Evolutionary conservation across 2,329 filamentous ascomycete genomes (phyloP), one percentile per base, ranked within the genome.

Genomic region (Cladobotryum mycophilum): DNA sequence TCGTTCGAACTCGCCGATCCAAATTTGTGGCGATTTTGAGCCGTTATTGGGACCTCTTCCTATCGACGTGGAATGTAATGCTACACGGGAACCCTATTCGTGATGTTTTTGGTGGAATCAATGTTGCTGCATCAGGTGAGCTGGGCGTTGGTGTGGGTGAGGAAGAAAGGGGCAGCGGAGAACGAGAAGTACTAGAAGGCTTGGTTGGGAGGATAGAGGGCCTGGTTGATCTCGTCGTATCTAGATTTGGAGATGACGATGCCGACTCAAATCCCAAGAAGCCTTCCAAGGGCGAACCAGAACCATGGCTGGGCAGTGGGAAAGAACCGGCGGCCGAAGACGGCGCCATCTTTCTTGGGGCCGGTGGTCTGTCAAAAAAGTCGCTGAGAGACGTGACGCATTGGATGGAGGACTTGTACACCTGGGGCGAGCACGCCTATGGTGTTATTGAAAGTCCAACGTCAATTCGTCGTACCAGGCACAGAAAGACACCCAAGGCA

Each of bases 101-200:
- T 1, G 85, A 85, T 55, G 76, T 95, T 5, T 90, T 89, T 61
- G 82, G 85, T 11, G 90, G 88, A 5, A 82, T 96, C 63, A 96
- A 95, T 67, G 76, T 99, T 33, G 89, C 91, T 12, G 88, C 86
- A 6, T 90, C 89, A 34, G 92, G 93, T 15, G 92, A 97, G 69
- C 79, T 97, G 22, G 93, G 93, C 14, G 81, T 96, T 42, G 93
- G 93, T 0, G 93, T 97, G 1, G 93, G 93, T 15, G 93, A 97
- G 66, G 93, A 97, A 70, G 89, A 96, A 49, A 86, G 90, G 66
- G 92, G 92, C 4, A 96, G 92, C 64, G 90, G 90, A 33, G 92
- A 97, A 71, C 79, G 92, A 60, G 92, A 95, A 60, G 92, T 97
- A 0, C 74, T 99, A 1, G 92, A 97, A 67, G 89, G 89, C n/a